A percentile compares a stretch with the other conserved stretches of the same genome.
phyloP scores from a whole-genome alignment of 768 basidiomycete genomes.

The Dendrothele bispora region DNA sequence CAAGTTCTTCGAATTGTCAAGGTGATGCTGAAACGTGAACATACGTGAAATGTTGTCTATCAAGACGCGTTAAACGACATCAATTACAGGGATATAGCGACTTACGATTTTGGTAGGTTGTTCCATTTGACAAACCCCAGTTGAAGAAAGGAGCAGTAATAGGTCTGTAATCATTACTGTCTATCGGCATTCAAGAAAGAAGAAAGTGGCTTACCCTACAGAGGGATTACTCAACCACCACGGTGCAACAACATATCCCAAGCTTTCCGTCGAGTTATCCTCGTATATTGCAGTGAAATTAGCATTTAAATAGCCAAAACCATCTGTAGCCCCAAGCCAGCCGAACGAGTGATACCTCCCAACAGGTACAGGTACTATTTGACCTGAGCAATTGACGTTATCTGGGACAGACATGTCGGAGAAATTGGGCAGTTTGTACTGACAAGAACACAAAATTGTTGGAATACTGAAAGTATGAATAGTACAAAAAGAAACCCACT shows the following conservation, averaged over 20 bases:
- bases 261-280: conserved; percentile 4
- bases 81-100: not conserved
- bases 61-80: not conserved
- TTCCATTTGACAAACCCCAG: conserved; percentile 7
- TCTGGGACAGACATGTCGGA: conserved; percentile 6
- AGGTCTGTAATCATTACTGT: not conserved
- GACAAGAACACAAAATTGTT: not conserved
- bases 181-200: not conserved
- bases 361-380: conserved; percentile 1
- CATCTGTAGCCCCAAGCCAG: conserved; percentile 8
- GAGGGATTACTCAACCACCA: conserved; percentile 12
- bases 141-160: conserved; percentile 10
- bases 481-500: too few relatives aligned
- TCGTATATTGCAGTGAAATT: conserved; percentile 9
- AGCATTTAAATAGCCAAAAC: conserved; percentile 2
- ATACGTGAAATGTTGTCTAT: conserved; percentile 10
- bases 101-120: conserved; percentile 8
- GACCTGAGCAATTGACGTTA: conserved; percentile 7
- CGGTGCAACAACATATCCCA: conserved; percentile 8
- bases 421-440: conserved; percentile 10
- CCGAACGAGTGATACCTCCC: conserved; percentile 10
- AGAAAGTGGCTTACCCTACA: conserved; percentile 1
- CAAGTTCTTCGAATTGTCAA: conserved; percentile 8
- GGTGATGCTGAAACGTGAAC: conserved; percentile 11
- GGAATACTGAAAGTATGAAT: not conserved